These are phyloP conservation scores for Pythium utonaiense DNA, from an alignment of 352 stramenopile species.

Conservation along the genomic window DNA sequence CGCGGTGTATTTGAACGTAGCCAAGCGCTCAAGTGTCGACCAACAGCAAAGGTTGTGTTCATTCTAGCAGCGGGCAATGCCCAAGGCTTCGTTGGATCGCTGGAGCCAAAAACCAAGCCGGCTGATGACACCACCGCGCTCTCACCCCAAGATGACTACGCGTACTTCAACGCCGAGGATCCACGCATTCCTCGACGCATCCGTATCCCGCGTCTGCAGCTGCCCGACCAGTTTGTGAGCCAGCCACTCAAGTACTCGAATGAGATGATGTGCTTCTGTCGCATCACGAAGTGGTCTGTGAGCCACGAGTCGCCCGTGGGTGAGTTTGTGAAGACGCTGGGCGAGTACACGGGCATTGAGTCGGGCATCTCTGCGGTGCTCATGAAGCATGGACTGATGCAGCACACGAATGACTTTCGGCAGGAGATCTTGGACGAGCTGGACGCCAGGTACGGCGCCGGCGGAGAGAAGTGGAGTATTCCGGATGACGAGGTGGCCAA, in stretches of 20 bases:
- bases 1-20: constrained; percentile 9
- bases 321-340: constrained; percentile 72
- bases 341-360: constrained; percentile 77
- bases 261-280: constrained; percentile 72
- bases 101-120: constrained; percentile 52
- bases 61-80: constrained; percentile 60
- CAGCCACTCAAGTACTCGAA: constrained; percentile 55
- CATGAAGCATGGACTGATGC: constrained; percentile 87
- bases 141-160: constrained; percentile 48
- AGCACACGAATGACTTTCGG: constrained; percentile 65
- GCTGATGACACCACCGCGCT: constrained; percentile 32
- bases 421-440: constrained; percentile 58
- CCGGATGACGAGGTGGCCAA: constrained; percentile 72
- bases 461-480: constrained; percentile 74
- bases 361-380: constrained; percentile 90
- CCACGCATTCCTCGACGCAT: constrained; percentile 59
- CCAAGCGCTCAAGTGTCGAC: constrained; percentile 24
- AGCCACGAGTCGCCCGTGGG: constrained; percentile 53
- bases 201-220: constrained; percentile 61
- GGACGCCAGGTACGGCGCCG: constrained; percentile 76
- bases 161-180: constrained; percentile 74
- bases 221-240: constrained; percentile 65
- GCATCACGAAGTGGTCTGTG: constrained; percentile 59
- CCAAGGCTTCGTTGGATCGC: constrained; percentile 53
- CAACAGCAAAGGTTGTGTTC: constrained; percentile 65